phyloP scores from a whole-genome alignment of 768 basidiomycete species.

The Pleurotus tuber-regium region DNA sequence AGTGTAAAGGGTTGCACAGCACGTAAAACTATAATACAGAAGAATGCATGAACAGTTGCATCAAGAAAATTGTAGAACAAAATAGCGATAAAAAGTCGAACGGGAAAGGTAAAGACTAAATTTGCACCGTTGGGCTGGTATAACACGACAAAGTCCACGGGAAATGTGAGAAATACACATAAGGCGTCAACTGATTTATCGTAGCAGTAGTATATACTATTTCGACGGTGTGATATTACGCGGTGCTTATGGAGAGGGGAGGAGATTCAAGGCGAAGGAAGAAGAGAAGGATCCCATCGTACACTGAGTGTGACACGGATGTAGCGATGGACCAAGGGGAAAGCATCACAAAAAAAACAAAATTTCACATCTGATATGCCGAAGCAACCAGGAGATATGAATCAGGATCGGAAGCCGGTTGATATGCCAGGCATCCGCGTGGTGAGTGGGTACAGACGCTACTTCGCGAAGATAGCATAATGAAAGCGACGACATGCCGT shows the following conservation, averaged over 20 bases:
- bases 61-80: not conserved
- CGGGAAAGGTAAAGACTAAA: not conserved
- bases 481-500: too few relatives aligned
- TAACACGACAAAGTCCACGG: not conserved
- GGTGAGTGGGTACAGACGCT: too few relatives aligned
- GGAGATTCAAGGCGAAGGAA: not conserved
- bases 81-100: not conserved
- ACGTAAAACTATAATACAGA: not conserved
- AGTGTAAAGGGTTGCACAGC: not conserved
- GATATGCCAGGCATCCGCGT: not conserved
- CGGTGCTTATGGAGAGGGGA: not conserved
- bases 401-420: too few relatives aligned
- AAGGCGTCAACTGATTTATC: too few relatives aligned
- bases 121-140: not conserved
- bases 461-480: too few relatives aligned
- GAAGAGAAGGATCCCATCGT: not conserved
- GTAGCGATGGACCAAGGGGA: too few relatives aligned
- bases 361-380: too few relatives aligned
- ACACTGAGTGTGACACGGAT: too few relatives aligned
- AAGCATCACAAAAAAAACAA: too few relatives aligned
- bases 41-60: not conserved
- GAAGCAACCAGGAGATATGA: too few relatives aligned
- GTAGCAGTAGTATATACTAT: not conserved
- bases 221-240: not conserved
- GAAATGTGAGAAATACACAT: too few relatives aligned